Percentiles rank a stretch among this genome's conserved stretches.
phyloP scores from a whole-genome alignment of 2,329 filamentous ascomycete species.

The Teratosphaeria zuluensis region DNA sequence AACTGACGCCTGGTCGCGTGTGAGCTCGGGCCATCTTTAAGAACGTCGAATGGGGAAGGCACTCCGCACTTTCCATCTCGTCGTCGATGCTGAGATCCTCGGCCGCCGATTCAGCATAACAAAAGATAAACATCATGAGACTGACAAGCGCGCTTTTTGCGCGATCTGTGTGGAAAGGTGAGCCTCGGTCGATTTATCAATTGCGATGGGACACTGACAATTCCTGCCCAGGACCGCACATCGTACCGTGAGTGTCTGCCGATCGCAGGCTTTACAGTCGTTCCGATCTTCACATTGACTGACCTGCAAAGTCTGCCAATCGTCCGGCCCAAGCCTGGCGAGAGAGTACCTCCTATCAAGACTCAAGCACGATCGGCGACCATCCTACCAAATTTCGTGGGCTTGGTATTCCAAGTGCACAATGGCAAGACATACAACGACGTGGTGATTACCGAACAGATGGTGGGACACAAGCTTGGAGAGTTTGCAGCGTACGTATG shows the following conservation, averaged over 20 bases:
- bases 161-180: constrained; percentile 86
- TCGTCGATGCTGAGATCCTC: neutral
- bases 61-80: constrained; percentile 1
- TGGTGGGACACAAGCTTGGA: constrained; percentile 91
- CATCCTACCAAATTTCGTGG: constrained; percentile 86
- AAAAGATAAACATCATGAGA: constrained; percentile 14
- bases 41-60: neutral
- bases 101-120: neutral
- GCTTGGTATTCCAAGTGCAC: constrained; percentile 79
- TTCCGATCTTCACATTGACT: neutral
- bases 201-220: constrained; percentile 8
- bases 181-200: constrained; percentile 8
- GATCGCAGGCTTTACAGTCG: neutral
- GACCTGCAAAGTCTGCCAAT: constrained; percentile 49
- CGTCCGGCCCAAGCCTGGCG: constrained; percentile 48
- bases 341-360: constrained; percentile 62
- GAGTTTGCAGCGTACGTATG: constrained; percentile 75
- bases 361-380: constrained; percentile 83
- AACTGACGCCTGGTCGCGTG: neutral
- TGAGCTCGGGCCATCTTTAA: neutral
- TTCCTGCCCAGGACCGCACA: constrained; percentile 51
- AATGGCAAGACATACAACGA: constrained; percentile 84
- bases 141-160: constrained; percentile 31
- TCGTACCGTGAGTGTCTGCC: constrained; percentile 52
- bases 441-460: constrained; percentile 79